Evolutionary conservation across 148 eudicot genomes (phyloP).

Genomic region (Talinum fruticosum): DNA sequence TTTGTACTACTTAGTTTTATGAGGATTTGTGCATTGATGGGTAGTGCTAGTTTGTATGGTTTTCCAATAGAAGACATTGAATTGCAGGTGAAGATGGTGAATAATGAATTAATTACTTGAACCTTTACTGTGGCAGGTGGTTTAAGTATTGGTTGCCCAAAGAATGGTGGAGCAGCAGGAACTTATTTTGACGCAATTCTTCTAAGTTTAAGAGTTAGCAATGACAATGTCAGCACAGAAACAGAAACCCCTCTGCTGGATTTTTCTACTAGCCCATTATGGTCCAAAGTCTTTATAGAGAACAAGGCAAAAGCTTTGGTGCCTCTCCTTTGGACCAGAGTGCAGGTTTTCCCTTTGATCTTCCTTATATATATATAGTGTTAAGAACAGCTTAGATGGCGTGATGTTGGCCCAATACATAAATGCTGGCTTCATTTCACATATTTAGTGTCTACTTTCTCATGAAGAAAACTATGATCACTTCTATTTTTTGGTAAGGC

Average conservation of each 20-base stretch:
- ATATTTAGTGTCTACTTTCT: neutral
- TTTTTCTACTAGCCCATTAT: slow-evolving; percentile 69
- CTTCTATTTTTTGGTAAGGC: no score
- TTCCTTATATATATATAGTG: neutral
- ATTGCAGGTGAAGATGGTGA: neutral
- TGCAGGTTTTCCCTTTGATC: slow-evolving; percentile 51
- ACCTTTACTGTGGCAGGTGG: slow-evolving; percentile 55
- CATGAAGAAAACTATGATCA: no score
- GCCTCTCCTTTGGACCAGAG: slow-evolving; percentile 88
- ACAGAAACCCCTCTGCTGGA: slow-evolving; percentile 83
- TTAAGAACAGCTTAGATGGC: neutral
- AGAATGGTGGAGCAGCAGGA: slow-evolving; percentile 87
- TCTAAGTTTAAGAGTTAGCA: slow-evolving; percentile 67
- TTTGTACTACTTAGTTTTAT: neutral
- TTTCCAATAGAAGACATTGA: neutral
- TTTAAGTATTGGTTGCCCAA: slow-evolving; percentile 66
- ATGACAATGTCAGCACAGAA: slow-evolving; percentile 71
- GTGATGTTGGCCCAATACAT: neutral
- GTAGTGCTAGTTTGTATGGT: neutral
- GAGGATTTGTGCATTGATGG: neutral
- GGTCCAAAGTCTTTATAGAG: slow-evolving; percentile 83
- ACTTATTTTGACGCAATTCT: slow-evolving; percentile 69
- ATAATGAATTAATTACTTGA: neutral
- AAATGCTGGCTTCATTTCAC: neutral
- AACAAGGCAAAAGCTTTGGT: slow-evolving; percentile 84